A percentile compares a stretch with the other conserved stretches of the same genome.
Conservation (phyloP, 148 eudicot genomes). For the Vaccinium myrtillus region DNA sequence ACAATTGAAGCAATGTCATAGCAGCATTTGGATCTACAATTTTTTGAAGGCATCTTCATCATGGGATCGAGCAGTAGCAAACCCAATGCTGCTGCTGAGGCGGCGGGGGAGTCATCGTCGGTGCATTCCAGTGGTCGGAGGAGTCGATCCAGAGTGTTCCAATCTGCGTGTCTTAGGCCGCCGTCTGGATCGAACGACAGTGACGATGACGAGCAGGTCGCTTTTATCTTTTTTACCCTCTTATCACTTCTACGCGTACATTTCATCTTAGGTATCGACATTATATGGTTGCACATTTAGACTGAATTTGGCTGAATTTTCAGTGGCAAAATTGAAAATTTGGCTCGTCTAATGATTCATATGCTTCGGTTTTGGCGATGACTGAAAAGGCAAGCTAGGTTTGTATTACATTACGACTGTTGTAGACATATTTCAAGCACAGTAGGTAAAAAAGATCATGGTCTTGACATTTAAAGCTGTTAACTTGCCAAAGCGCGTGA, state of each 20-base stretch:
- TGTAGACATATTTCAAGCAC: no score
- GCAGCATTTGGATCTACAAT: constrained; percentile 1
- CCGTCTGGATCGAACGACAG: constrained; percentile 34
- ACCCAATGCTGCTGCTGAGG: constrained; percentile 22
- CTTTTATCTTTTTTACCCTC: background rate
- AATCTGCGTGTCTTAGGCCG: constrained; percentile 50
- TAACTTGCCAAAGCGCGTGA: no score
- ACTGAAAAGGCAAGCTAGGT: background rate
- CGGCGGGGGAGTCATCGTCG: constrained; percentile 28
- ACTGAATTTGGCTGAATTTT: background rate
- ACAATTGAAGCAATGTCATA: background rate
- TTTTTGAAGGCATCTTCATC: background rate
- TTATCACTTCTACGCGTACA: background rate
- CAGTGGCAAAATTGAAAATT: background rate
- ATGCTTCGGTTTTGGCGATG: background rate
- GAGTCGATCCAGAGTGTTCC: constrained; percentile 39
- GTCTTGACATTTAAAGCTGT: no score
- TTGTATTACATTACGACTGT: background rate
- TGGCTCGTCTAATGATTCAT: background rate
- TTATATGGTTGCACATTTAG: background rate
- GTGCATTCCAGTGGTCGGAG: constrained; percentile 25
- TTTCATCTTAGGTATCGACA: no score
- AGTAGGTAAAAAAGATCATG: no score
- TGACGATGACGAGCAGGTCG: constrained; percentile 47
- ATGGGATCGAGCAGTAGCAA: constrained; percentile 81